A percentile compares a stretch with the other conserved stretches of the same genome.
Evolutionary conservation across 1,139 yeast species (phyloP).

Genomic region (Geotrichum bryndzae): DNA sequence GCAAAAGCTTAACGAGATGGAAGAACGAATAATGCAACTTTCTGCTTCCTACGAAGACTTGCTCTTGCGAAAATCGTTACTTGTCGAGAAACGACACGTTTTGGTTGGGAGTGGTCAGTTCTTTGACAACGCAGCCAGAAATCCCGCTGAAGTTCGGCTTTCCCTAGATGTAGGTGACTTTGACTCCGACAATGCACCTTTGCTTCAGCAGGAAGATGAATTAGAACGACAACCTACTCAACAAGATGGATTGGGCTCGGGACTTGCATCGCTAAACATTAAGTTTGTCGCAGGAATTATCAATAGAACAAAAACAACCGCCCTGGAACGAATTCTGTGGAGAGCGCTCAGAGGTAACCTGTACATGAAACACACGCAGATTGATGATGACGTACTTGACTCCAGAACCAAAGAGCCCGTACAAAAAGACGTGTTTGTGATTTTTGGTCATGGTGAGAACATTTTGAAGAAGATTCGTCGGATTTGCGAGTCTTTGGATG

Average conservation of each 20-base stretch:
- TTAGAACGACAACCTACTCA: not conserved
- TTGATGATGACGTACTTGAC: conserved; percentile 53
- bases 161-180: conserved; percentile 32
- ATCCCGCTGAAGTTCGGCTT: conserved; percentile 24
- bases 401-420: conserved; percentile 44
- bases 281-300: conserved; percentile 81
- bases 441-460: conserved; percentile 81
- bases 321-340: conserved; percentile 87
- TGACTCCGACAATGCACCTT: conserved; percentile 33
- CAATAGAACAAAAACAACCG: conserved; percentile 58
- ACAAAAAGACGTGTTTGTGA: conserved; percentile 70
- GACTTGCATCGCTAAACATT: conserved; percentile 35
- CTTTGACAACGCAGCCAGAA: conserved; percentile 40
- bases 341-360: conserved; percentile 87
- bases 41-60: conserved; percentile 51
- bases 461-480: conserved; percentile 61
- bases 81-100: conserved; percentile 62
- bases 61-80: conserved; percentile 48
- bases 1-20: conserved; percentile 57
- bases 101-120: conserved; percentile 64
- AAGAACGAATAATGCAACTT: conserved; percentile 52
- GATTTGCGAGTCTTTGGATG: conserved; percentile 81
- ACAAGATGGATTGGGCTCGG: conserved; percentile 3
- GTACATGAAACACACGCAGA: conserved; percentile 63
- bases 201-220: conserved; percentile 28